Evolutionary conservation across 108 stramenopile species (phyloP), one percentile per base, ranked within the genome.

Genomic region (Licmophora abbreviata): DNA sequence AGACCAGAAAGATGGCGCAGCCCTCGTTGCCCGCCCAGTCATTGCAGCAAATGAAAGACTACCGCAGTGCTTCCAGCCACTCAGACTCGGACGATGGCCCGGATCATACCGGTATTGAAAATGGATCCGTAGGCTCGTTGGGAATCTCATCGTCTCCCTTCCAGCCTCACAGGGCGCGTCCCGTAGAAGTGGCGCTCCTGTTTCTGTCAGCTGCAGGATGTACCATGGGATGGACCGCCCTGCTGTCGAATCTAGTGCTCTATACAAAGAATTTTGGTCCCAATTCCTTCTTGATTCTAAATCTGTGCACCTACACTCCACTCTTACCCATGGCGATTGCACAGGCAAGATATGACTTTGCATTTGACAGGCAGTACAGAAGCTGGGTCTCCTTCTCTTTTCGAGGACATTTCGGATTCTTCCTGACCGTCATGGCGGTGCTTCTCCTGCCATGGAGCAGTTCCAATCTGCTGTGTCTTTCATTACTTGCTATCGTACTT

Each of bases 181-280:
- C 3, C 12, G 18, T 31, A n/a, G 48, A 50, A 50, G 3, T 25
- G 4, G 30, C 24, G 3, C 48, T 50, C 24, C 21, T 50, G 30
- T 50, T 50, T 21, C 10, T 50, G n/a, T 50, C 48, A 10, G 30
- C 17, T 15, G 30, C 21, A 4, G 48, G 48, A n/a, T 29, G 48
- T 25, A 50, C 48, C 10, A 3, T 50, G 3, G 48, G 28, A 15
- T 50, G 30, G 28, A 50, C 48, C 15, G 48, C 72, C 24, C 31
- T 60, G 0, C 38, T 74, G n/a, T 69, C 68, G 0, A 60, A 44
- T 23, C 46, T 74, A 34, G 73, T 74, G 0, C 58, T 66, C 47
- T 74, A 67, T 40, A 65, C 48, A 8, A 20, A 44, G 11, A 28
- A 45, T 4, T 53, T 52, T 34, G 68, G 68, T 1, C 26, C 37